Base-by-base conservation (phyloP, 163 green algal species). In the Trebouxiophyceae sp. region DNA sequence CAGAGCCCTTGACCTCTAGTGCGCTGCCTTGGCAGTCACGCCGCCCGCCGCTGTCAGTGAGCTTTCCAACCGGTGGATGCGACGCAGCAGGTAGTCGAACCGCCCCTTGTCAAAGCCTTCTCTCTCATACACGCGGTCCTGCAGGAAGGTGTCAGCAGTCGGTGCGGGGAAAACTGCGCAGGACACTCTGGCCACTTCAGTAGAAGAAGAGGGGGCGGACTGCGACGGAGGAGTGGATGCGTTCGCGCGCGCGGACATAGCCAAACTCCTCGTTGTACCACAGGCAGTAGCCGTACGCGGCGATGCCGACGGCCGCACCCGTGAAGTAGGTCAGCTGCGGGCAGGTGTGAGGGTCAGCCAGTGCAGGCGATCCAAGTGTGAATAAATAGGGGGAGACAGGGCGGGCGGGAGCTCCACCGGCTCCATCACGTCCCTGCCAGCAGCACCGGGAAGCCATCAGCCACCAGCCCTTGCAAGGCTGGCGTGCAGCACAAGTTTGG, bases 371-470 rank as follows among this genome's bases (percentile, higher is more conserved):
- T n/a, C n/a, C n/a, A n/a, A n/a, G n/a, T n/a, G n/a, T n/a, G n/a
- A n/a, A n/a, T n/a, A 27, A 24, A 27, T 65, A 26, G 7, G 34
- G 7, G 27, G n/a, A 24, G 2, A 2, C 24, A 55, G 45, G 24
- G 46, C 50, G 23, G 30, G 30, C 29, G 59, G 54, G 34, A 70
- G 64, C 24, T 70, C 57, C 7, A 75, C 33, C 16, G 69, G 69
- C 58, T 75, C 74, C 57, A 83, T 73, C 1, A 83, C 72, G 63
- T 83, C 72, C 39, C 39, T 50, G 39, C 12, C 39, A 50, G 19
- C 12, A 50, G 39, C 39, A 50, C 12, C 12, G 39, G 12, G 12
- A 50, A 50, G 39, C 39, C 12, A 50, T 50, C 19, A n/a, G n/a
- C n/a, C n/a, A n/a, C n/a, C n/a, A n/a, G n/a, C n/a, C n/a, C n/a